phyloP scores from a whole-genome alignment of 495 filamentous ascomycete genomes.

The Hypoxylon rickii region DNA sequence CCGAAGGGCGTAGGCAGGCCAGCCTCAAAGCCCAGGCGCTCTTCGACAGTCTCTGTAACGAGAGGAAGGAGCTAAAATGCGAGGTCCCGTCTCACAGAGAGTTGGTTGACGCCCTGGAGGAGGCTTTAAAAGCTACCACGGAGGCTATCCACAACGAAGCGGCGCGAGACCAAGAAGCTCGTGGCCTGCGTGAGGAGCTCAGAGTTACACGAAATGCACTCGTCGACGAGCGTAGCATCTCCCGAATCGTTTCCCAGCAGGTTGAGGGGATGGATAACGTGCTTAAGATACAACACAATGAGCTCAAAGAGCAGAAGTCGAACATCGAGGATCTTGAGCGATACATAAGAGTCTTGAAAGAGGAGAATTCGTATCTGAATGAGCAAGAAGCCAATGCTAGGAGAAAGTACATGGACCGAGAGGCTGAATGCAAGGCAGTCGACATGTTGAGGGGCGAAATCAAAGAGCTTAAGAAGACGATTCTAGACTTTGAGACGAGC shows the following conservation, averaged over 20 bases:
- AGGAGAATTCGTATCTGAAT: slow-evolving; percentile 1
- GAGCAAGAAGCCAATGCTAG: not conserved
- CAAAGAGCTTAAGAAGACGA: not conserved
- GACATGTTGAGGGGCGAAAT: not conserved
- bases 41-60: not conserved
- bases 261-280: not conserved
- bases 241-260: slow-evolving; percentile 5
- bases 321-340: not conserved
- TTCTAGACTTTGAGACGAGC: not conserved
- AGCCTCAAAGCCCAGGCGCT: not conserved
- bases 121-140: not conserved
- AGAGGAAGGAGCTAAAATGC: not conserved
- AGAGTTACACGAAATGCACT: not conserved
- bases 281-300: slow-evolving; percentile 7
- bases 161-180: not conserved
- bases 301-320: slow-evolving; percentile 8
- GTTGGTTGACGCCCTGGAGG: not conserved
- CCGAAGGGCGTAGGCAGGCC: not conserved
- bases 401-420: not conserved
- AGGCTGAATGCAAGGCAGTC: not conserved
- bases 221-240: slow-evolving; percentile 2
- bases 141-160: slow-evolving; percentile 3
- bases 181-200: slow-evolving; percentile 3
- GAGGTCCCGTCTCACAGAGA: not conserved
- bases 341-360: not conserved